phyloP scores from a whole-genome alignment of 495 filamentous ascomycete genomes.

The Neurospora sp. region DNA sequence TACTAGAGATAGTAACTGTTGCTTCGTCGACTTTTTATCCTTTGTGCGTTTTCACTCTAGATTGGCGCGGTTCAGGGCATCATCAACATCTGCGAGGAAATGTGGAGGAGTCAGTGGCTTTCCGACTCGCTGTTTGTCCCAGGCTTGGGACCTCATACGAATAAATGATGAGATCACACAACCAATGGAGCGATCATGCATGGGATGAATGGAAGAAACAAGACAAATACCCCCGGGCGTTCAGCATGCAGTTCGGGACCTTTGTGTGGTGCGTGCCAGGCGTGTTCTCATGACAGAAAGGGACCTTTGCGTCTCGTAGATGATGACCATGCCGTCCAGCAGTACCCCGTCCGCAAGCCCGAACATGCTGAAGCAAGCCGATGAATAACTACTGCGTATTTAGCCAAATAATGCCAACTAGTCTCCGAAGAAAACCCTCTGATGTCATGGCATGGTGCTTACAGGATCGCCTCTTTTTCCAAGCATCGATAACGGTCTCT shows the following conservation, averaged over 20 bases:
- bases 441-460: background rate
- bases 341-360: background rate
- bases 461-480: background rate
- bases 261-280: background rate
- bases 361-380: background rate
- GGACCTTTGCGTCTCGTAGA: background rate
- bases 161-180: slow-evolving; percentile 28
- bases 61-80: slow-evolving; percentile 34
- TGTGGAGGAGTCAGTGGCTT: slow-evolving; percentile 24
- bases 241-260: background rate
- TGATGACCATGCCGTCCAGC: background rate
- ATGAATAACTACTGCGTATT: background rate
- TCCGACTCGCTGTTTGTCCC: slow-evolving; percentile 27
- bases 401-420: background rate
- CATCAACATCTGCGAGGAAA: slow-evolving; percentile 31
- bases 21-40: slow-evolving; percentile 16
- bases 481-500: background rate
- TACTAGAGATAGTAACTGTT: slow-evolving; percentile 35
- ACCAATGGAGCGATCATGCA: slow-evolving; percentile 29
- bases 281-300: background rate
- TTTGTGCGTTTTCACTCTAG: slow-evolving; percentile 32
- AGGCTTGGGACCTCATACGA: slow-evolving; percentile 27
- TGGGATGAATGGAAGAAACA: slow-evolving; percentile 21
- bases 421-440: background rate
- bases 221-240: slow-evolving; percentile 20